These are phyloP conservation scores for Ilyonectria sp. DNA, from an alignment of 2,329 filamentous ascomycete species.

Conservation along the genomic window DNA sequence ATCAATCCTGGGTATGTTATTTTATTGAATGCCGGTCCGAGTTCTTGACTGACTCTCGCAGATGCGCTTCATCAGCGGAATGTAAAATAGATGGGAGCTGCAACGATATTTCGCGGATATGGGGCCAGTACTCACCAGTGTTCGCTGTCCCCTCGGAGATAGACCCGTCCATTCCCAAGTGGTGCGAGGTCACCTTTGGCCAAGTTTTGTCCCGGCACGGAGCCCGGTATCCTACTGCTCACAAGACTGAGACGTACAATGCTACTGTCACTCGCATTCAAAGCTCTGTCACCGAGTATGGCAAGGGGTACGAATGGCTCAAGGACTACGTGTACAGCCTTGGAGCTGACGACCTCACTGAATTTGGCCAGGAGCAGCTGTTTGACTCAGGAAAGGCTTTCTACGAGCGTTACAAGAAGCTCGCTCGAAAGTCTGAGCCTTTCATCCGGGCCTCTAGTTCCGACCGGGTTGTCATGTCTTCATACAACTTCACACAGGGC, in stretches of 20 bases:
- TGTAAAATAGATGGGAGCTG: slow-evolving; percentile 60
- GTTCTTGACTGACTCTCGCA: slow-evolving; percentile 6
- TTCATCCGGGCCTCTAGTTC: slow-evolving; percentile 82
- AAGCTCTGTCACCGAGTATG: slow-evolving; percentile 67
- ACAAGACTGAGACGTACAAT: slow-evolving; percentile 77
- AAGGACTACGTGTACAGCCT: slow-evolving; percentile 79
- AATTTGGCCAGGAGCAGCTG: slow-evolving; percentile 78
- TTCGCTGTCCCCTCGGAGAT: slow-evolving; percentile 82
- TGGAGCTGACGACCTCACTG: slow-evolving; percentile 77
- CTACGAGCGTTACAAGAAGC: slow-evolving; percentile 78
- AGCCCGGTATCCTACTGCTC: slow-evolving; percentile 82
- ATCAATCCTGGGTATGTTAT: slow-evolving; percentile 5
- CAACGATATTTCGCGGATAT: slow-evolving; percentile 72
- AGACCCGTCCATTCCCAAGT: slow-evolving; percentile 70
- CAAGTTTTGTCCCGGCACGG: slow-evolving; percentile 89
- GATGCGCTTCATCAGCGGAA: slow-evolving; percentile 32
- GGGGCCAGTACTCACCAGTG: slow-evolving; percentile 92
- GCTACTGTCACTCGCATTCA: slow-evolving; percentile 78
- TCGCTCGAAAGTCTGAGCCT: slow-evolving; percentile 72
- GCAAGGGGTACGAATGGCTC: slow-evolving; percentile 78
- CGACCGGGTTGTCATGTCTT: slow-evolving; percentile 81
- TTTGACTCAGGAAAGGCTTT: slow-evolving; percentile 83
- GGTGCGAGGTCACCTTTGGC: slow-evolving; percentile 84
- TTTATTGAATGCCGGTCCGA: neutral
- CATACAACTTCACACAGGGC: slow-evolving; percentile 81